Conservation (phyloP, 2,329 filamentous ascomycete species). For the Aspergillus bombycis region DNA sequence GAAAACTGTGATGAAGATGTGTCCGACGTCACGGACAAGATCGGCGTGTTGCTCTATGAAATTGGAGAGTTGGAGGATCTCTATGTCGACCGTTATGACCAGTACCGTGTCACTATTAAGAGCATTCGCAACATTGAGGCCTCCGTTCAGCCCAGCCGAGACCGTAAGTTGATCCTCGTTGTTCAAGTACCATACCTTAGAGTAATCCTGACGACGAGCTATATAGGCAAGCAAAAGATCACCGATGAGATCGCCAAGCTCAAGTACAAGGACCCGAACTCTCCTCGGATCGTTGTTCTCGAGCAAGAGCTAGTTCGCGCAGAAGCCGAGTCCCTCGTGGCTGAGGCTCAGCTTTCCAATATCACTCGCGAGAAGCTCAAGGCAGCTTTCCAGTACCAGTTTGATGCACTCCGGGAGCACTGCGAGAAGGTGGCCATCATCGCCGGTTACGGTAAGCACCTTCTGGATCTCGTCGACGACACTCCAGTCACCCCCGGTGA, state of each 20-base stretch:
- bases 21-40: constrained; percentile 97
- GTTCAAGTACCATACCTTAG: background rate
- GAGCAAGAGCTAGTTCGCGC: constrained; percentile 98
- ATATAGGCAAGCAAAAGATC: constrained; percentile 93
- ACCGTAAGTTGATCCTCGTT: constrained; percentile 67
- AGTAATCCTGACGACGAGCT: background rate
- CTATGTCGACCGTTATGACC: constrained; percentile 97
- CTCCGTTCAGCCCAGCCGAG: constrained; percentile 94
- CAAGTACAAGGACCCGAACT: constrained; percentile 99
- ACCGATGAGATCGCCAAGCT: constrained; percentile 97
- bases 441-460: constrained; percentile 94
- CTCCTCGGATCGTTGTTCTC: constrained; percentile 93
- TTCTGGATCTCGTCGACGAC: constrained; percentile 96
- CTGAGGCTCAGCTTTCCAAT: constrained; percentile 97
- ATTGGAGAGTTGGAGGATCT: constrained; percentile 98
- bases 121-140: constrained; percentile 99
- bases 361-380: constrained; percentile 99
- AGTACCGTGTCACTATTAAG: constrained; percentile 99
- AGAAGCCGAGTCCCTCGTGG: constrained; percentile 97
- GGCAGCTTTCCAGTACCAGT: constrained; percentile 96
- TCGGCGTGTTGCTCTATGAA: constrained; percentile 96
- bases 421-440: constrained; percentile 98
- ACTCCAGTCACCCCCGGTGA: constrained; percentile 96
- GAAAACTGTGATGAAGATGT: constrained; percentile 96
- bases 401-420: constrained; percentile 95